Base-by-base conservation (phyloP, 2,329 filamentous ascomycete species). In the Cryphonectria japonica region DNA sequence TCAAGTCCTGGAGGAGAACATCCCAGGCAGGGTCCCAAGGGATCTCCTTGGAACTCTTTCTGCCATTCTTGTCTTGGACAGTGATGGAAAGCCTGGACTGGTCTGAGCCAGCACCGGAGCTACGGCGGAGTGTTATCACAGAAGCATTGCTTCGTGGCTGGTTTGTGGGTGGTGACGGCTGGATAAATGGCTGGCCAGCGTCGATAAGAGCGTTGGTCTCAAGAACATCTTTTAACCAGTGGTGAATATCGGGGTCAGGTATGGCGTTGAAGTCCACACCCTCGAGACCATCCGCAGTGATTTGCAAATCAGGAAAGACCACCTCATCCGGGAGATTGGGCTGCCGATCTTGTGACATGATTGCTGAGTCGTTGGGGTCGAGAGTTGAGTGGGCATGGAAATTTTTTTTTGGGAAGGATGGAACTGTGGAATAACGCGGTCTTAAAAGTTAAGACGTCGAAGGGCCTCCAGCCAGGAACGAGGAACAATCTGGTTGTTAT, bases 271-370 rank as follows among this genome's bases (percentile, higher is more conserved):
- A 65, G 7, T 65, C 63, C 39, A 65, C 41, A 29, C 29, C 39
- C 26, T 46, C 63, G 29, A 65, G 26, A 16, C 34, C 63, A 19
- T 50, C 59, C 19, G 34, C 34, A 26, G 29, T 14, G 32, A 37
- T 39, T 39, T 61, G 59, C 16, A 61, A 11, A 39, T n/a, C 34
- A 6, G 34, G 34, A 34, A 37, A 37, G 9, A 3, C 32, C 22
- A 22, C 32, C 32, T 39, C 34, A n/a, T 37, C 32, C 22, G 32
- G 59, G 19, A 26, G 19, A 34, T 61, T 14, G 22, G 59, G 22
- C 59, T 61, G 59, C 39, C 52, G 41, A 22, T 65, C 26, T 43
- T 52, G 13, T 19, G 43, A 65, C 63, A 65, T 65, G 26, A 26
- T 46, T 46, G 63, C 26, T 65, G 34, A n/a, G 59, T 39, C 32